Evolutionary conservation across 106 monocot genomes (phyloP).

Genomic region (Platanthera zijinensis): DNA sequence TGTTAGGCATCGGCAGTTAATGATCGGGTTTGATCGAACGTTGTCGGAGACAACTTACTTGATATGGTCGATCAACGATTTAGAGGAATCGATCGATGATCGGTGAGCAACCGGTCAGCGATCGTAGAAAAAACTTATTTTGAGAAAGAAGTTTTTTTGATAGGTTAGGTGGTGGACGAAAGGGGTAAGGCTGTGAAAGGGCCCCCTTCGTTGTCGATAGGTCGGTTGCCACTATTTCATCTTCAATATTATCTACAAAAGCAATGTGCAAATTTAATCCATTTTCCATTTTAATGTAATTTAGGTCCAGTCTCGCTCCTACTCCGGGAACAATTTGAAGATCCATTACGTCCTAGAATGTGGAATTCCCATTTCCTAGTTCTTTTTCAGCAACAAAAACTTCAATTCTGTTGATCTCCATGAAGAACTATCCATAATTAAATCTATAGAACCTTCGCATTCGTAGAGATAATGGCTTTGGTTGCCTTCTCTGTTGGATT

Average conservation of each 20-base stretch:
- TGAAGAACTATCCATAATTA: slow-evolving; percentile 1
- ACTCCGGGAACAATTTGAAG: not conserved
- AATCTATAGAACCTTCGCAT: slow-evolving; percentile 12
- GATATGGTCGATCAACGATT: too few species aligned
- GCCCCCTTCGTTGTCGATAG: too few species aligned
- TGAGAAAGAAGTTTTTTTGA: too few species aligned
- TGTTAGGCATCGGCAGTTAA: too few species aligned
- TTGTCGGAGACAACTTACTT: too few species aligned
- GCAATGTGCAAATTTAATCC: slow-evolving; percentile 8
- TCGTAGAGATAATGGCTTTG: slow-evolving; percentile 13
- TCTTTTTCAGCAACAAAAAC: slow-evolving; percentile 3
- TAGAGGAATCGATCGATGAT: too few species aligned
- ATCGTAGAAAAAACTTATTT: too few species aligned
- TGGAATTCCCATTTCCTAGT: slow-evolving; percentile 16
- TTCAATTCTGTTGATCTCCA: not conserved
- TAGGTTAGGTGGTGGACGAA: too few species aligned
- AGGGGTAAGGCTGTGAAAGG: too few species aligned
- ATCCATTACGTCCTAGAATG: not conserved
- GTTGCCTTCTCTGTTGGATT: not conserved
- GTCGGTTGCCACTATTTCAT: slow-evolving; percentile 8
- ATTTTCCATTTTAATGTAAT: slow-evolving; percentile 8
- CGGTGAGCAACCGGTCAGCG: too few species aligned
- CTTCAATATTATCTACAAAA: slow-evolving; percentile 6
- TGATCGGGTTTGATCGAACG: too few species aligned
- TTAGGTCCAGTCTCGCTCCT: not conserved